Conservation (phyloP, 2,329 filamentous ascomycete species). For the Pseudophaeomoniella oleicola region DNA sequence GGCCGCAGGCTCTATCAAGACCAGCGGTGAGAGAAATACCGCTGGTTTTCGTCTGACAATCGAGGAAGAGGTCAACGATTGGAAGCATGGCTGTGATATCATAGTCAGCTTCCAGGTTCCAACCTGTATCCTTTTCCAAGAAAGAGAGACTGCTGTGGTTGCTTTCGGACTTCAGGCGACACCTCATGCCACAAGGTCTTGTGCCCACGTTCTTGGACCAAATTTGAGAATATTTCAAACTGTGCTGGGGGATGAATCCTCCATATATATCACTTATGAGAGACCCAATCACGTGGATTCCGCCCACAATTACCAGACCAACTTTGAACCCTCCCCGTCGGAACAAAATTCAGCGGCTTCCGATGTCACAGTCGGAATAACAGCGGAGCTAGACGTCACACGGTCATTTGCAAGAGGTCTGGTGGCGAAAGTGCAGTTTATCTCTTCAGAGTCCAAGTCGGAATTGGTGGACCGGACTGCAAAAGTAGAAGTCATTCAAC, state of each 20-base stretch:
- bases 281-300: conserved; percentile 12
- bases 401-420: conserved; percentile 5
- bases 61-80: conserved; percentile 9
- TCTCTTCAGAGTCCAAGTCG: conserved; percentile 2
- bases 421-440: conserved; percentile 5
- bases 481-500: conserved; percentile 4
- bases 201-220: conserved; percentile 7
- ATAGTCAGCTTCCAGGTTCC: conserved; percentile 14
- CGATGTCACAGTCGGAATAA: no score
- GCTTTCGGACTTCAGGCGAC: conserved; percentile 10
- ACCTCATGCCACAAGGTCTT: conserved; percentile 4
- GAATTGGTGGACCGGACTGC: conserved; percentile 4
- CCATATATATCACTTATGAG: conserved; percentile 15
- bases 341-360: conserved; percentile 1
- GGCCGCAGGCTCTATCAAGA: conserved; percentile 10
- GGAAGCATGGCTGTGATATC: conserved; percentile 12
- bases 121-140: conserved; percentile 10
- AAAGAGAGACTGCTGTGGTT: conserved; percentile 7
- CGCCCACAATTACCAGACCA: conserved; percentile 5
- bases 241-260: conserved; percentile 6
- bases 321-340: background rate
- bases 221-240: conserved; percentile 10
- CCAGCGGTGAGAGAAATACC: conserved; percentile 6
- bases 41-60: conserved; percentile 10
- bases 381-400: conserved; percentile 2